Percentiles rank a stretch among this genome's conserved stretches.
Conservation (phyloP, 192 early-diverging fungal species). For the Phlyctochytrium arcticum region DNA sequence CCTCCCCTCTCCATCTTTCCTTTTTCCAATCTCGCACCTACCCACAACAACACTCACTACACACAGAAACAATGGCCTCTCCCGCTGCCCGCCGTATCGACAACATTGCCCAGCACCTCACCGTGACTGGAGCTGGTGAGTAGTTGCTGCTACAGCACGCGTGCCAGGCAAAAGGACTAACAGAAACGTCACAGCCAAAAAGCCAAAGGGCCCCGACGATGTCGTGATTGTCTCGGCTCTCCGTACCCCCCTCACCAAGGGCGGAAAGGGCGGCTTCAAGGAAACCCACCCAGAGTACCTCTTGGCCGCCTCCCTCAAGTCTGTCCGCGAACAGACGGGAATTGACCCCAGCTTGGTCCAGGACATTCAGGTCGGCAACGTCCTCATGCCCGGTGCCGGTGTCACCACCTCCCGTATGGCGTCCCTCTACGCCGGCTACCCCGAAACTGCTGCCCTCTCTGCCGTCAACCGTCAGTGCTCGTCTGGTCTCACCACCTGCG, state of each 20-base stretch:
- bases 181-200: constrained; percentile 20
- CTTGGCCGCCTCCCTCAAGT: constrained; percentile 74
- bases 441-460: constrained; percentile 71
- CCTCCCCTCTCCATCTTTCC: no score
- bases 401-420: constrained; percentile 90
- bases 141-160: not conserved
- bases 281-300: constrained; percentile 75
- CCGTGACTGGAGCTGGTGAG: constrained; percentile 24
- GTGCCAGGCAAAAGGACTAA: constrained; percentile 33
- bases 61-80: constrained; percentile 2
- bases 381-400: constrained; percentile 82
- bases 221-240: constrained; percentile 89
- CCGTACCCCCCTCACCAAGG: constrained; percentile 84
- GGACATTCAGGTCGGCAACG: constrained; percentile 94
- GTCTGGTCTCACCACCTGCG: constrained; percentile 85
- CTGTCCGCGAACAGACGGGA: constrained; percentile 66
- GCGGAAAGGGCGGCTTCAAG: constrained; percentile 88
- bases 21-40: no score
- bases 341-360: constrained; percentile 83
- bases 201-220: constrained; percentile 77
- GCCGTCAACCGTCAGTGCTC: constrained; percentile 95
- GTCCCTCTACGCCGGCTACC: constrained; percentile 84
- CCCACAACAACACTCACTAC: no score
- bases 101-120: constrained; percentile 21
- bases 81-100: constrained; percentile 7